Evolutionary conservation across 1,139 yeast genomes (phyloP).

Genomic region (Zygosaccharomyces pseudobailii): DNA sequence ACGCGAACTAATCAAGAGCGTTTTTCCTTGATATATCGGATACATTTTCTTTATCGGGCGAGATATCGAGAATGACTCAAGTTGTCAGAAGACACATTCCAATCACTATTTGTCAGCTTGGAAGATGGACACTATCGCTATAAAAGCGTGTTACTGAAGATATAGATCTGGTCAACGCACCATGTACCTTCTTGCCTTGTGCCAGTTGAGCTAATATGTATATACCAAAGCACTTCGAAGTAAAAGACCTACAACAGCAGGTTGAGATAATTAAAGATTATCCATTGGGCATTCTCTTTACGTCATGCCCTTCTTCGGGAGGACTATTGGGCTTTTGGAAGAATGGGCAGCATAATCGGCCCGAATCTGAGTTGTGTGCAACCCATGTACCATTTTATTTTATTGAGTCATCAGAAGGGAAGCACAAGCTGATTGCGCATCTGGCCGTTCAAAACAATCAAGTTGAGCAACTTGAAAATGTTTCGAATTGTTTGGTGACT

Average conservation of each 20-base stretch:
- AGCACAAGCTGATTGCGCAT: constrained; percentile 49
- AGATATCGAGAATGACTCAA: too few species aligned
- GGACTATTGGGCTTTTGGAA: constrained; percentile 4
- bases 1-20: too few species aligned
- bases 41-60: too few species aligned
- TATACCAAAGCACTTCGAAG: constrained; percentile 13
- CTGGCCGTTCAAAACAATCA: constrained; percentile 55
- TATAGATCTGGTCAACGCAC: too few species aligned
- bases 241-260: constrained; percentile 13
- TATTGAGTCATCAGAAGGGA: constrained; percentile 39
- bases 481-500: constrained; percentile 45
- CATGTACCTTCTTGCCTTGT: too few species aligned
- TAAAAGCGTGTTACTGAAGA: too few species aligned
- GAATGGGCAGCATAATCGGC: background rate
- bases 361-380: constrained; percentile 25
- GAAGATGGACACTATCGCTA: too few species aligned
- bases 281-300: constrained; percentile 19
- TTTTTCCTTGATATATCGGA: too few species aligned
- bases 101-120: too few species aligned
- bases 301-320: constrained; percentile 1
- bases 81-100: too few species aligned
- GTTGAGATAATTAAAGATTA: constrained; percentile 11
- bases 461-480: constrained; percentile 40
- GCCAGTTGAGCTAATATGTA: constrained; percentile 9
- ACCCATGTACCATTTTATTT: constrained; percentile 44